A percentile compares a stretch with the other conserved stretches of the same genome.
These are phyloP conservation scores for Kodamaea sp. DNA, from an alignment of 1,139 yeast genomes.

Conservation along the genomic window DNA sequence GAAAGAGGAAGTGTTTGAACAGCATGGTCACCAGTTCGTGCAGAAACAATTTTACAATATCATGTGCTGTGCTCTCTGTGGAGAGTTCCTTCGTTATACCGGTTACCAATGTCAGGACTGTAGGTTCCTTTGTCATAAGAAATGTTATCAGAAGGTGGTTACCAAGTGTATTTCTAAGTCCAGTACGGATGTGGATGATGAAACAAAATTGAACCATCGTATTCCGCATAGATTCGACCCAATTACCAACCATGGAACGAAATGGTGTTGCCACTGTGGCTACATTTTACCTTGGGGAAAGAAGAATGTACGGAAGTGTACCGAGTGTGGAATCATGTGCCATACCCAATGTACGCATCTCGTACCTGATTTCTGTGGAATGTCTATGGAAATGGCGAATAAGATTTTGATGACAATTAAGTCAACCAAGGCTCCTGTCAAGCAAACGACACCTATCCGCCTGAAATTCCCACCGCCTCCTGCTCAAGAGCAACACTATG, in stretches of 20 bases:
- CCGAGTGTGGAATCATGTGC: conserved; percentile 94
- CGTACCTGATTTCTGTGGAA: conserved; percentile 97
- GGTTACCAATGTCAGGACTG: conserved; percentile 98
- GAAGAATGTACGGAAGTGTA: conserved; percentile 91
- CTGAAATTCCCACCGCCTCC: conserved; percentile 4
- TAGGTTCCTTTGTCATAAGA: conserved; percentile 88
- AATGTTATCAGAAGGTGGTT: conserved; percentile 90
- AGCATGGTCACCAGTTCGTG: conserved; percentile 95
- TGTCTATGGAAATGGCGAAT: conserved; percentile 97
- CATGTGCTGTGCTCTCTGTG: conserved; percentile 97
- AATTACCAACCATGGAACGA: conserved; percentile 87
- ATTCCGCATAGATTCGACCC: conserved; percentile 97
- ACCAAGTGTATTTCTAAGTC: conserved; percentile 94
- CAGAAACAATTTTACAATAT: conserved; percentile 94
- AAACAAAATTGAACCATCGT: conserved; percentile 89
- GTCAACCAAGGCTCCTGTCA: conserved; percentile 58
- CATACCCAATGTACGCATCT: conserved; percentile 90
- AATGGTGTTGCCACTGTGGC: conserved; percentile 99
- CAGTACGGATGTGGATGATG: conserved; percentile 83
- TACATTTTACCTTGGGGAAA: conserved; percentile 93
- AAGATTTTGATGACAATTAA: conserved; percentile 83
- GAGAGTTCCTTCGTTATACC: conserved; percentile 89
- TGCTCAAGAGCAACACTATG: conserved; percentile 1
- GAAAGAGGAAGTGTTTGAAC: conserved; percentile 92
- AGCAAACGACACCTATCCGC: conserved; percentile 8